Percentiles rank a stretch among this genome's conserved stretches.
phyloP scores from a whole-genome alignment of 768 basidiomycete species.

The Auricularia cornea region DNA sequence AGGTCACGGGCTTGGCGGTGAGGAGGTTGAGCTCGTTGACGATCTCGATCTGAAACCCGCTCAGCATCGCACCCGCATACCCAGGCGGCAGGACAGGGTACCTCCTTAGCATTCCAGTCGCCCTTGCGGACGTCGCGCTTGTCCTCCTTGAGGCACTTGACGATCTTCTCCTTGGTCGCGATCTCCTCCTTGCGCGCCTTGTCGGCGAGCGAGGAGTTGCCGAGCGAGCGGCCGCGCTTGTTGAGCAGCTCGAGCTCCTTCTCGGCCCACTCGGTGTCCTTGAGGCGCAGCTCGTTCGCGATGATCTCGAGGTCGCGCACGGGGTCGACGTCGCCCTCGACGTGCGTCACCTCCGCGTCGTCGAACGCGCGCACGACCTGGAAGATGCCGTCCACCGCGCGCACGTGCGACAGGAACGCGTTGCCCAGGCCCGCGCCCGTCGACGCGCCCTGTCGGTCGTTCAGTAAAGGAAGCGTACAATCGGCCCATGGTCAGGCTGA shows the following conservation, averaged over 20 bases:
- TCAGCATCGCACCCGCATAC: slow-evolving; percentile 8
- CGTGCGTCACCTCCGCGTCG: slow-evolving; percentile 98
- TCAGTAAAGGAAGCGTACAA: neutral
- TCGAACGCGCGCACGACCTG: slow-evolving; percentile 97
- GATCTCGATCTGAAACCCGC: slow-evolving; percentile 63
- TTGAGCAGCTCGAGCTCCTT: slow-evolving; percentile 76
- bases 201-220: slow-evolving; percentile 74
- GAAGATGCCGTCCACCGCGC: slow-evolving; percentile 98
- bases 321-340: slow-evolving; percentile 96
- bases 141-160: slow-evolving; percentile 69
- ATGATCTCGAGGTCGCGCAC: slow-evolving; percentile 97
- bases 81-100: slow-evolving; percentile 18
- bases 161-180: slow-evolving; percentile 77
- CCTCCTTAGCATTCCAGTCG: slow-evolving; percentile 97
- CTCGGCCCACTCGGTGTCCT: slow-evolving; percentile 99
- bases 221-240: slow-evolving; percentile 62
- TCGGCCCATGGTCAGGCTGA: slow-evolving; percentile 7
- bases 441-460: slow-evolving; percentile 71
- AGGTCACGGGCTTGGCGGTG: slow-evolving; percentile 95
- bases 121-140: slow-evolving; percentile 86
- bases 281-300: slow-evolving; percentile 83
- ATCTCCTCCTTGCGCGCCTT: slow-evolving; percentile 96
- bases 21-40: slow-evolving; percentile 84
- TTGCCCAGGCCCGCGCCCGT: slow-evolving; percentile 98
- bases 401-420: slow-evolving; percentile 93